Base-by-base conservation (phyloP, 352 stramenopile species). In the Phytophthora hibernalis region DNA sequence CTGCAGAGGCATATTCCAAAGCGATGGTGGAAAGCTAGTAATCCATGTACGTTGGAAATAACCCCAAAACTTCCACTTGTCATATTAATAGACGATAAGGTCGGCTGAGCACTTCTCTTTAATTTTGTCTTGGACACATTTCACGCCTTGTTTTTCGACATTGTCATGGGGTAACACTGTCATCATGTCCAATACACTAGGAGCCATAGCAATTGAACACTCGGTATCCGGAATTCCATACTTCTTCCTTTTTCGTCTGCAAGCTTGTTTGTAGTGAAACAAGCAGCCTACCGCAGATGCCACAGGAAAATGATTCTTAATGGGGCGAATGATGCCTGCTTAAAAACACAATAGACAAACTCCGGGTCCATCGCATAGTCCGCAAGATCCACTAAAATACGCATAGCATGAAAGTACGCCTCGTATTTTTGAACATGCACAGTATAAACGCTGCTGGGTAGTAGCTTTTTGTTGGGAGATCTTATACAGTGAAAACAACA, bases 41-140 rank as follows among this genome's bases (percentile, higher is more conserved):
- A 75, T 22, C 54, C 61, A 79, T 0, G 57, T 72, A 2, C 43
- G 2, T 0, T 30, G 18, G 22, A 72, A 67, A 33, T 74, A 78
- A 16, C 12, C 0, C 52, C 48, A 73, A 21, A 68, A 69, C 6
- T 8, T 2, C 68, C 55, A 70, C 7, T 67, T 68, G 0, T 15
- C 2, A 2, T 1, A 1, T 1, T 33, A 61, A 10, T 65, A 45
- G 4, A 5, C 1, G 3, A 54, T 15, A 1, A 12, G 24, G 5
- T 2, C 4, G 1, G 2, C 10, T 15, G 11, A 9, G 15, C 55
- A 67, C 5, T 35, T 50, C 0, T 9, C 9, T 11, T 35, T 26
- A 40, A 31, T 54, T 21, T 49, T 42, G 8, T 48, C 5, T 13
- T 54, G 48, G 0, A 55, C 50, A 42, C 50, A 67, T 18, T 11